Percentiles rank a stretch among this genome's conserved stretches.
Conservation (phyloP, 148 eudicot genomes). For the Rhododendron molle region DNA sequence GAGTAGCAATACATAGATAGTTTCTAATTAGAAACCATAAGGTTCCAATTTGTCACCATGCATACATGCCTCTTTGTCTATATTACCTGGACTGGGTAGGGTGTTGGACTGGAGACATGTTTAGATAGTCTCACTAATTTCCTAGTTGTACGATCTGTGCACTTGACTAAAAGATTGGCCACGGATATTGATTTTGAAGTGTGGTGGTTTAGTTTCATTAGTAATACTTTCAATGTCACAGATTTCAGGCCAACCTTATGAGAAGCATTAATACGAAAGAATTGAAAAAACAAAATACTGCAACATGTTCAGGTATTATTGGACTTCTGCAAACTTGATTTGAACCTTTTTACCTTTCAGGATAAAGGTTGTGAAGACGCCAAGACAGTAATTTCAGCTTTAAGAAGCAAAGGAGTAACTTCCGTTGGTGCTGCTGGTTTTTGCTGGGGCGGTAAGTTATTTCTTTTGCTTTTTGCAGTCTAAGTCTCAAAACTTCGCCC, state of each 20-base stretch:
- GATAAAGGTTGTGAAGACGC: constrained; percentile 42
- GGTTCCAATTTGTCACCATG: neutral
- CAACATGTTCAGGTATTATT: neutral
- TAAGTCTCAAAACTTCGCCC: neutral
- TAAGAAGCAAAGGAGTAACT: constrained; percentile 27
- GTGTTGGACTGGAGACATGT: neutral
- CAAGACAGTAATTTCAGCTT: constrained; percentile 23
- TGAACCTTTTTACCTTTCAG: constrained; percentile 3
- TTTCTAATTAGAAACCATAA: neutral
- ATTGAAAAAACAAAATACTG: neutral
- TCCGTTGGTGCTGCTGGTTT: constrained; percentile 36
- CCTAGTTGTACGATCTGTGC: neutral
- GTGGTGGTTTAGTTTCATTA: neutral
- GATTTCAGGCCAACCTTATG: neutral
- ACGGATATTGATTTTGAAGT: neutral
- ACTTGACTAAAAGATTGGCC: neutral
- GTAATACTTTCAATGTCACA: neutral
- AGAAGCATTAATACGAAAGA: neutral
- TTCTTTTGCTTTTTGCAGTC: neutral
- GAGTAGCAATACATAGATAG: neutral
- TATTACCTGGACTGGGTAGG: neutral
- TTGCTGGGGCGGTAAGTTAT: no score
- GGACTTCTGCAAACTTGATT: neutral
- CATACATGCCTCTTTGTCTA: neutral
- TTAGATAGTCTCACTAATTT: neutral